Percentiles rank a stretch among this genome's conserved stretches.
Conservation (phyloP, 345 rosid genomes). For the Eutrema japonicum region DNA sequence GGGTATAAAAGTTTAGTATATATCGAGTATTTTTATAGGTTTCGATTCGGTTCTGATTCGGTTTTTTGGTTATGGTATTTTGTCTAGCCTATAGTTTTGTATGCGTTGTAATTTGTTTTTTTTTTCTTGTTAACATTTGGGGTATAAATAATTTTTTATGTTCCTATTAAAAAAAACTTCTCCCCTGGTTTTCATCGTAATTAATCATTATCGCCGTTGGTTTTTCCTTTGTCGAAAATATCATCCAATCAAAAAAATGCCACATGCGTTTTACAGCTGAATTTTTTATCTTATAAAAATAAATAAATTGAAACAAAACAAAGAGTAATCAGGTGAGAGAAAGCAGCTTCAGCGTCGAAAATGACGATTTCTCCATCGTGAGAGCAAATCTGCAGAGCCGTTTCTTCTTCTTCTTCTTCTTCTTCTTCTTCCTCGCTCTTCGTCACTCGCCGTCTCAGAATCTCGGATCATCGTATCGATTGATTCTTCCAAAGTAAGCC, state of each 20-base stretch:
- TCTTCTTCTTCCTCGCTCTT: neutral
- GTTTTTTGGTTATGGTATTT: no score
- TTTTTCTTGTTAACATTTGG: no score
- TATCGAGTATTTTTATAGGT: no score
- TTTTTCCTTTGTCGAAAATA: neutral
- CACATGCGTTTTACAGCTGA: slow-evolving; percentile 23
- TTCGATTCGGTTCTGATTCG: no score
- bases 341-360: slow-evolving; percentile 8
- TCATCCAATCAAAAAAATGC: slow-evolving; percentile 10
- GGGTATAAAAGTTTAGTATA: no score
- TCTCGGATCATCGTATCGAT: neutral
- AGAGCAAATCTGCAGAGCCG: slow-evolving; percentile 13
- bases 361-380: slow-evolving; percentile 24
- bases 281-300: neutral
- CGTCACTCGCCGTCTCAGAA: slow-evolving; percentile 18
- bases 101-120: no score
- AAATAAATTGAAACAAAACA: neutral
- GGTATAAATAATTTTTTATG: no score
- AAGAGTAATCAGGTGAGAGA: slow-evolving; percentile 11
- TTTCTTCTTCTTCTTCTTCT: slow-evolving; percentile 19
- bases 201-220: neutral
- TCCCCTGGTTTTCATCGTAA: no score
- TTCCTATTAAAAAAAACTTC: no score
- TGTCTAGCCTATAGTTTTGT: no score
- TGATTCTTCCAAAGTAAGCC: slow-evolving; percentile 15